Base-by-base conservation (phyloP, 2,329 filamentous ascomycete genomes). In the Helotiales sp. region DNA sequence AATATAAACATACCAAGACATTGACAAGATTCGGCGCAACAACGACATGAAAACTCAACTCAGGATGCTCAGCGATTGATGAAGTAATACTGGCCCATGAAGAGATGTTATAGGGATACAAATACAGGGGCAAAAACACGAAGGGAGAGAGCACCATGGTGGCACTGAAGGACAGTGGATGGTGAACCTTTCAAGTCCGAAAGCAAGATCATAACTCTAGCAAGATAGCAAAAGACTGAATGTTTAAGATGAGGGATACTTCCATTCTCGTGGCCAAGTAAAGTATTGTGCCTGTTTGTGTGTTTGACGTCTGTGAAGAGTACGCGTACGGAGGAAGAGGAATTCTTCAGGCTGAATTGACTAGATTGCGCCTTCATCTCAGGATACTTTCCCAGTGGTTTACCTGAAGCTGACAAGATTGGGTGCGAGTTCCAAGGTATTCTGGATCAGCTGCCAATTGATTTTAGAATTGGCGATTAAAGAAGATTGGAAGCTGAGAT, bases 71-170 rank as follows among this genome's bases (percentile, higher is more conserved):
- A 24, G 55, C 56, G 47, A 66, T 51, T 7, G 58, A 54, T 8
- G 55, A 42, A 9, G 57, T 63, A 34, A 67, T 54, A 19, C 55
- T 58, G 27, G 50, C 61, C 65, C 64, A 67, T 19, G 64, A 63
- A 5, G 66, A 58, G 10, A 34, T 27, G 31, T 63, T 66, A 30
- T 59, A 60, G 17, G 63, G 66, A 34, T 67, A 67, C 27, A 67
- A 36, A 22, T 67, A 66, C 25, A 65, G 57, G 5, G 64, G 66
- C 55, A 67, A 52, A 15, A 67, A 61, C 5, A 67, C 54, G 19
- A 61, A 59, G 38, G 58, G 60, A 33, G 55, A 34, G 52, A 58
- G 63, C 31, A 63, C 61, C 61, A 62, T 65, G 33, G 58, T 56
- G 59, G 54, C 42, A 25, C 13, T n/a, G 34, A 48, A 30, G 52